Evolutionary conservation across 768 basidiomycete genomes (phyloP).

Genomic region (Brasilioporus rufonigricans): DNA sequence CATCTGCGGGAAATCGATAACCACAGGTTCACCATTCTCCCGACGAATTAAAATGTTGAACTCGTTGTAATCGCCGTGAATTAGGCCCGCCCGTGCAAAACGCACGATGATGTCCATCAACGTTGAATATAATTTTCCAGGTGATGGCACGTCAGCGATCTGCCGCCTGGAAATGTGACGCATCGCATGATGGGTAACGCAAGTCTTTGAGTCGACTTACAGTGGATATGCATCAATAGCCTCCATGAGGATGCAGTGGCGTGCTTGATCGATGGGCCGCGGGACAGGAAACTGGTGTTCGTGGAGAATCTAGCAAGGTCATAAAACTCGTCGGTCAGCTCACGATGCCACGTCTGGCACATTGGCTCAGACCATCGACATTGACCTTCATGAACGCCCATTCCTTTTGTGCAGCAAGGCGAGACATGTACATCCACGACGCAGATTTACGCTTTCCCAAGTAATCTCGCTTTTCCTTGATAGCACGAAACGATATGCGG

Average conservation of each 20-base stretch:
- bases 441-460: conserved; percentile 93
- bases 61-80: conserved; percentile 99
- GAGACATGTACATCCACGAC: conserved; percentile 99
- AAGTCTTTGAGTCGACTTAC: conserved; percentile 43
- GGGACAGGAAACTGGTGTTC: conserved; percentile 94
- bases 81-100: conserved; percentile 90
- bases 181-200: background rate
- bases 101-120: conserved; percentile 97
- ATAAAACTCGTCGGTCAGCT: background rate
- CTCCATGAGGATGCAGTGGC: conserved; percentile 96
- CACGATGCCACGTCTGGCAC: background rate
- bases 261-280: conserved; percentile 86
- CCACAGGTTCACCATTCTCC: conserved; percentile 70
- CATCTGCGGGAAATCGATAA: conserved; percentile 99
- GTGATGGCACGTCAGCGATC: conserved; percentile 77
- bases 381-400: conserved; percentile 97
- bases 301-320: conserved; percentile 68
- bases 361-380: background rate
- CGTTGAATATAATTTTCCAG: conserved; percentile 85
- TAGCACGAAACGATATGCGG: conserved; percentile 94
- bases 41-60: conserved; percentile 95
- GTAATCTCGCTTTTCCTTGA: conserved; percentile 96
- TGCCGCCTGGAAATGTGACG: conserved; percentile 61
- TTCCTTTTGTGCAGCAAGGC: conserved; percentile 94
- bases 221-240: conserved; percentile 93